Conservation (phyloP, 768 basidiomycete genomes). For the Collybia mongolica region DNA sequence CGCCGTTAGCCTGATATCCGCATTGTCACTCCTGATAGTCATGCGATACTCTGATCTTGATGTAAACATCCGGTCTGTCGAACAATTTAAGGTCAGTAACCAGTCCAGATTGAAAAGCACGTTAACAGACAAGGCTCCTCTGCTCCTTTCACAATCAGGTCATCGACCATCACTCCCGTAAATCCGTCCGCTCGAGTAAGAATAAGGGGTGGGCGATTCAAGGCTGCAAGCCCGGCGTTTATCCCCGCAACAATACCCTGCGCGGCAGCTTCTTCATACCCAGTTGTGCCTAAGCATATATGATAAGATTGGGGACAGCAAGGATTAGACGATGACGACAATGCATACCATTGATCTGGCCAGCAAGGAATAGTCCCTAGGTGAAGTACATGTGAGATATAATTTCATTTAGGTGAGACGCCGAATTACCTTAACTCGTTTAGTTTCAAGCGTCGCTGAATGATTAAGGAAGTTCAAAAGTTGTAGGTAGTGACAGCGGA, state of each 20-base stretch:
- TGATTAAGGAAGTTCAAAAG: not conserved
- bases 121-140: conserved; percentile 80
- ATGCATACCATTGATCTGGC: conserved; percentile 77
- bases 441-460: conserved; percentile 83
- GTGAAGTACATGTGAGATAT: not conserved
- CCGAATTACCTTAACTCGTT: conserved; percentile 60
- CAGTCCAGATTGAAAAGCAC: not conserved
- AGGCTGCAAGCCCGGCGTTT: conserved; percentile 78
- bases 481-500: too few relatives aligned
- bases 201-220: conserved; percentile 51
- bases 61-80: conserved; percentile 88
- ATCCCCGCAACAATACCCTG: conserved; percentile 88
- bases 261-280: conserved; percentile 92
- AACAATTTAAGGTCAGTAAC: not conserved
- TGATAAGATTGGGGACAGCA: not conserved
- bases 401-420: not conserved
- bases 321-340: not conserved
- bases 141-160: conserved; percentile 83
- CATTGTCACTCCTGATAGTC: conserved; percentile 86
- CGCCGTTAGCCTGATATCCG: conserved; percentile 78
- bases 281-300: conserved; percentile 66
- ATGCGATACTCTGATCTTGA: conserved; percentile 89
- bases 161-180: conserved; percentile 90
- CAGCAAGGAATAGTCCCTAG: conserved; percentile 83
- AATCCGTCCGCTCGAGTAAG: conserved; percentile 85